Conservation (phyloP, 352 stramenopile species). For the Phytophthora syringae region DNA sequence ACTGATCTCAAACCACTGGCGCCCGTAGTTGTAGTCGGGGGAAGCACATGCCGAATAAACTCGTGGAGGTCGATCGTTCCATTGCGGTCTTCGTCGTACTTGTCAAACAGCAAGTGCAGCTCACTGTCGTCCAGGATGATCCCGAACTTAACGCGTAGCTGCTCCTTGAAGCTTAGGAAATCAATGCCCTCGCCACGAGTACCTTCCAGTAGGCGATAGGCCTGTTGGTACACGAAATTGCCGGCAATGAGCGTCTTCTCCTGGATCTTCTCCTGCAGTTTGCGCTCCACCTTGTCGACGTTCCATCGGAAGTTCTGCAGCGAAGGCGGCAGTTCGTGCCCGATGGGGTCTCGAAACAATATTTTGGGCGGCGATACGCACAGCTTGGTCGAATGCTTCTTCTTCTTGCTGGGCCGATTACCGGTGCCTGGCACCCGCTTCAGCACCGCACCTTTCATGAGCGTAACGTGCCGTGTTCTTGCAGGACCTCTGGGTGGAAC, state of each 20-base stretch:
- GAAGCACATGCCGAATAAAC: conserved; percentile 81
- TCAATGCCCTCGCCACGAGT: conserved; percentile 80
- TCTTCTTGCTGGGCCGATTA: conserved; percentile 38
- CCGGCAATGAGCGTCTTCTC: conserved; percentile 86
- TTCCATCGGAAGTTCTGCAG: conserved; percentile 80
- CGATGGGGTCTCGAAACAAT: conserved; percentile 70
- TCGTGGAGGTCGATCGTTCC: conserved; percentile 85
- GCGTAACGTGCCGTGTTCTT: conserved; percentile 11
- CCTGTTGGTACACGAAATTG: conserved; percentile 89
- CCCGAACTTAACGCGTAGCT: conserved; percentile 79
- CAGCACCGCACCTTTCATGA: conserved; percentile 54
- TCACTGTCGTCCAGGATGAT: conserved; percentile 80
- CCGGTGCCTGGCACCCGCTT: conserved; percentile 33
- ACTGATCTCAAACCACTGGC: conserved; percentile 79
- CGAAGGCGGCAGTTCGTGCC: conserved; percentile 56
- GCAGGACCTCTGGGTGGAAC: conserved; percentile 7
- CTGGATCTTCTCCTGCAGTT: conserved; percentile 87
- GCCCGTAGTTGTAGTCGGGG: conserved; percentile 77
- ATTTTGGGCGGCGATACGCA: conserved; percentile 59
- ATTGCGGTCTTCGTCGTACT: conserved; percentile 84
- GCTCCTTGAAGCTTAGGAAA: conserved; percentile 75
- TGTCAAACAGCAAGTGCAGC: conserved; percentile 82
- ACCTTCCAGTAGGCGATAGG: conserved; percentile 81
- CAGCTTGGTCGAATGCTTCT: conserved; percentile 39
- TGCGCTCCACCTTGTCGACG: conserved; percentile 82